These are phyloP conservation scores for Pseudozyma sp. DNA, from an alignment of 1,284 basidiomycete species.

Conservation along the genomic window DNA sequence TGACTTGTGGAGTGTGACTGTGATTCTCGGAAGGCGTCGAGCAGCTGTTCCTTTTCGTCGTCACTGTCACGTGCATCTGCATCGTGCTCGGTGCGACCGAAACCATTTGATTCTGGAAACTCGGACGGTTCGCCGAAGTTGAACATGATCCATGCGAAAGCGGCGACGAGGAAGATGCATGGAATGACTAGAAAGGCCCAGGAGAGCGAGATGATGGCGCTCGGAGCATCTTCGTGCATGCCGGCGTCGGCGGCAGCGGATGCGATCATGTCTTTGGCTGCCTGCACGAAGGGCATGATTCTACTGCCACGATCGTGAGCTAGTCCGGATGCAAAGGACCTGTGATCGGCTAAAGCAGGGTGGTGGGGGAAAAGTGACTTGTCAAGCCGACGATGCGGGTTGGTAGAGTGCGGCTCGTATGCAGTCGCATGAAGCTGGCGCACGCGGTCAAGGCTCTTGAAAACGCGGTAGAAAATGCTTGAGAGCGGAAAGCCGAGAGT, in stretches of 20 bases:
- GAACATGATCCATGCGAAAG: conserved; percentile 38
- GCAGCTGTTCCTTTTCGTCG: conserved; percentile 44
- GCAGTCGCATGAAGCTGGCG: too few relatives aligned
- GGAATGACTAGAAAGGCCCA: conserved; percentile 42
- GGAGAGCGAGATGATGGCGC: conserved; percentile 35
- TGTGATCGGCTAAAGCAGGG: too few relatives aligned
- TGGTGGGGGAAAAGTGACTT: too few relatives aligned
- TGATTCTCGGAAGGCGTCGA: conserved; percentile 35
- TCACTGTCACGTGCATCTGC: conserved; percentile 5
- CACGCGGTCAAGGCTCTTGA: too few relatives aligned
- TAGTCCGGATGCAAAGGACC: too few relatives aligned
- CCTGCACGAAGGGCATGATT: conserved; percentile 15
- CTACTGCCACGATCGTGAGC: background rate
- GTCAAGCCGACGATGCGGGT: too few relatives aligned
- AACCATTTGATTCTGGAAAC: conserved; percentile 24
- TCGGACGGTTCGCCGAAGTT: conserved; percentile 40
- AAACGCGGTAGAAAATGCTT: too few relatives aligned
- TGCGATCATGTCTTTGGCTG: conserved; percentile 9
- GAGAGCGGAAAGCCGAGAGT: too few relatives aligned
- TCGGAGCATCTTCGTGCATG: conserved; percentile 30
- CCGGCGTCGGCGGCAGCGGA: conserved; percentile 5
- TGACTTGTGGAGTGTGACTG: background rate
- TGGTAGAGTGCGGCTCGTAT: too few relatives aligned
- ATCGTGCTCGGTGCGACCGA: conserved; percentile 13
- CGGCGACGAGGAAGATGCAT: conserved; percentile 40